Conservation (phyloP, 805 yeast species). For the Nematodospora valgi region DNA sequence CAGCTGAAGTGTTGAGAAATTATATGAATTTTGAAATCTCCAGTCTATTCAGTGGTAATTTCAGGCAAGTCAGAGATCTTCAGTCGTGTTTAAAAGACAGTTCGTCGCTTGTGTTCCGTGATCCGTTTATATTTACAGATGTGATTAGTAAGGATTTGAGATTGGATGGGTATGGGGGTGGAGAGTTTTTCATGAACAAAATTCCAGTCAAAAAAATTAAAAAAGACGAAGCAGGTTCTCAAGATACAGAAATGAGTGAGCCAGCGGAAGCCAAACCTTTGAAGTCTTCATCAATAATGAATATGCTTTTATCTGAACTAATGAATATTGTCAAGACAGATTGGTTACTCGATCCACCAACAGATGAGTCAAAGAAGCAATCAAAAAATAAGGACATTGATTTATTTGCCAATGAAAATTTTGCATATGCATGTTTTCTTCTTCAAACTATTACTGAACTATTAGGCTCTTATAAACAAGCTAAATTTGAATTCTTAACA, state of each 20-base stretch:
- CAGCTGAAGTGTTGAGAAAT: slow-evolving; percentile 43
- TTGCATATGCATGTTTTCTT: slow-evolving; percentile 65
- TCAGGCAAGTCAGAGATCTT: slow-evolving; percentile 40
- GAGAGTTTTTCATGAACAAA: slow-evolving; percentile 16
- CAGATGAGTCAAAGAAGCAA: slow-evolving; percentile 13
- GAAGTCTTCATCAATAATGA: slow-evolving; percentile 56
- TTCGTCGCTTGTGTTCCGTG: slow-evolving; percentile 44
- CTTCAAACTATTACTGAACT: slow-evolving; percentile 68
- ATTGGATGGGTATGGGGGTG: slow-evolving; percentile 43
- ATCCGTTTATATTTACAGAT: slow-evolving; percentile 48
- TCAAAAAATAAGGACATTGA: slow-evolving; percentile 22
- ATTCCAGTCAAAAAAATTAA: slow-evolving; percentile 17
- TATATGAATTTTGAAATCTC: slow-evolving; percentile 52
- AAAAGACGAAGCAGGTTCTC: slow-evolving; percentile 1
- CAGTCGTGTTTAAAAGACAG: slow-evolving; percentile 47
- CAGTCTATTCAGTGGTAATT: slow-evolving; percentile 33
- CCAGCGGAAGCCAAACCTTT: slow-evolving; percentile 6
- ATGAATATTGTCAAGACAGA: slow-evolving; percentile 45
- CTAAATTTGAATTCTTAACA: slow-evolving; percentile 78
- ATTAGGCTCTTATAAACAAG: slow-evolving; percentile 71
- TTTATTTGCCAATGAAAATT: slow-evolving; percentile 50
- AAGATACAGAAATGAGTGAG: slow-evolving; percentile 27
- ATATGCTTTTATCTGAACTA: slow-evolving; percentile 59
- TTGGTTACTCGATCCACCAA: slow-evolving; percentile 28
- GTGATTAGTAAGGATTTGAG: slow-evolving; percentile 39